A percentile compares a stretch with the other conserved stretches of the same genome.
Conservation (phyloP, 352 stramenopile genomes). For the Phytophthora hibernalis region DNA sequence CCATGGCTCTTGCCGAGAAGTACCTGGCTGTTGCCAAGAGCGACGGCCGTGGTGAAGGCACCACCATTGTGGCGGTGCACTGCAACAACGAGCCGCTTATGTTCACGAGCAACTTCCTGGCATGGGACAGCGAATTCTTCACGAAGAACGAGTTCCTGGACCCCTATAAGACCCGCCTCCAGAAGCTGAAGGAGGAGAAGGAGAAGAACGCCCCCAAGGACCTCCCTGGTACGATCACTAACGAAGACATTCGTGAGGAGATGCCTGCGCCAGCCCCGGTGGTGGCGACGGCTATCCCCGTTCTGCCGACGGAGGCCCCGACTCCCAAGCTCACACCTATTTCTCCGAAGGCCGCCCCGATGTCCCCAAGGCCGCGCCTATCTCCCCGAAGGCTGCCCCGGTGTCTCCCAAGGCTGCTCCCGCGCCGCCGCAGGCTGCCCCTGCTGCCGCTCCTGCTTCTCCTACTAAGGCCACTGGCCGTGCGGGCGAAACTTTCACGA, state of each 20-base stretch:
- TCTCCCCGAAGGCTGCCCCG: slow-evolving; percentile 26
- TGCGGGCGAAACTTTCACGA: slow-evolving; percentile 56
- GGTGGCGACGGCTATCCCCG: slow-evolving; percentile 20
- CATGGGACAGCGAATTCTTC: slow-evolving; percentile 87
- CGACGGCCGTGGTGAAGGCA: slow-evolving; percentile 85
- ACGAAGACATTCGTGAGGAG: slow-evolving; percentile 47
- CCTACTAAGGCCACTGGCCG: slow-evolving; percentile 39
- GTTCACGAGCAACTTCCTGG: slow-evolving; percentile 93
- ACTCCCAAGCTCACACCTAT: slow-evolving; percentile 9
- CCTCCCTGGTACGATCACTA: slow-evolving; percentile 61
- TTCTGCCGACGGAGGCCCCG: slow-evolving; percentile 35
- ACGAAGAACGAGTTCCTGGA: slow-evolving; percentile 90
- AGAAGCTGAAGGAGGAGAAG: slow-evolving; percentile 82
- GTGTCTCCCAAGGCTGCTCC: slow-evolving; percentile 19
- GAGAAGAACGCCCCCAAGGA: slow-evolving; percentile 74
- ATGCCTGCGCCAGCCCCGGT: slow-evolving; percentile 11
- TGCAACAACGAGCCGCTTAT: slow-evolving; percentile 87
- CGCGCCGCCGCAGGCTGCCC: neutral
- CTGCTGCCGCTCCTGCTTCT: slow-evolving; percentile 26
- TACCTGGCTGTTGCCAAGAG: slow-evolving; percentile 79
- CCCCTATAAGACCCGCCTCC: slow-evolving; percentile 88
- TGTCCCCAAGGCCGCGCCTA: slow-evolving; percentile 9
- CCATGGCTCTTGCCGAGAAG: slow-evolving; percentile 67
- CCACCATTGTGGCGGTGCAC: slow-evolving; percentile 82
- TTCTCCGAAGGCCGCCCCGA: slow-evolving; percentile 28